A percentile compares a stretch with the other conserved stretches of the same genome.
Evolutionary conservation across 345 rosid species (phyloP).

Genomic region (Corymbia maculata): DNA sequence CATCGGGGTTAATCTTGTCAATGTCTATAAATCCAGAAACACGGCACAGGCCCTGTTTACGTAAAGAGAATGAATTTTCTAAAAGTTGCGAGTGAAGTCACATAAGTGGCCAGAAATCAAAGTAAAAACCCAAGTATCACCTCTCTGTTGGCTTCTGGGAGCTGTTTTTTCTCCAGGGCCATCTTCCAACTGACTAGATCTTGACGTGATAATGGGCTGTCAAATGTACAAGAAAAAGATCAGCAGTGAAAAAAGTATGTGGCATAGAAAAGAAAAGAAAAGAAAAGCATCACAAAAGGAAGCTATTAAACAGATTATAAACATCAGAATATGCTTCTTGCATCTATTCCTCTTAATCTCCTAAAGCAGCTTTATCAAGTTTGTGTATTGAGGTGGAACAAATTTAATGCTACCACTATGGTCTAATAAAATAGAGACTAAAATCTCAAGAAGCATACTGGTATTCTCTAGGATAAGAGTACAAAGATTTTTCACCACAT

Average conservation of each 20-base stretch:
- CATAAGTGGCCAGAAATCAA: neutral
- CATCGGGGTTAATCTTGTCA: constrained; percentile 74
- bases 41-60: constrained; percentile 42
- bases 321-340: neutral
- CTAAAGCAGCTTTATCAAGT: neutral
- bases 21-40: constrained; percentile 83
- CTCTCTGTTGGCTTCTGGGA: constrained; percentile 80
- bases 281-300: neutral
- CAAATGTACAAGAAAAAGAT: neutral
- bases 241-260: neutral
- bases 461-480: neutral
- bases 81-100: neutral
- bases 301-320: neutral
- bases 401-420: neutral
- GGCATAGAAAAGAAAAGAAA: neutral
- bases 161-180: constrained; percentile 76
- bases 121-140: constrained; percentile 11
- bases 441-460: neutral
- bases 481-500: neutral
- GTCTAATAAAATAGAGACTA: neutral
- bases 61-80: neutral
- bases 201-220: constrained; percentile 83
- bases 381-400: neutral
- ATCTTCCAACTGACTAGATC: constrained; percentile 97
- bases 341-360: neutral